Conservation (phyloP, 2,329 filamentous ascomycete genomes). For the Ascocoryne sarcoides region DNA sequence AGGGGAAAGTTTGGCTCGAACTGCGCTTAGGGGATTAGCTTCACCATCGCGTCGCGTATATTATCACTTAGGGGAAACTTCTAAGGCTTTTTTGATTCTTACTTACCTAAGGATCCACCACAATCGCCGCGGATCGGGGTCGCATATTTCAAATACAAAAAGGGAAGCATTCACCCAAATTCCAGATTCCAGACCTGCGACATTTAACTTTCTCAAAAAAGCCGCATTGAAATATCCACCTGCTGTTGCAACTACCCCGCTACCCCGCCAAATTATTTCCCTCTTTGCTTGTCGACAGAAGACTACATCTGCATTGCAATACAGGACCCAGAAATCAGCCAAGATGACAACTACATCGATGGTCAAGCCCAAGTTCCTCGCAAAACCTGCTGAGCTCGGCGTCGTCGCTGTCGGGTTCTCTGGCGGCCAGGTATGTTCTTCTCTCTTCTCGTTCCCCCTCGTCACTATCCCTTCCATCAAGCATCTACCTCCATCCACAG, state of each 20-base stretch:
- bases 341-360: constrained; percentile 23
- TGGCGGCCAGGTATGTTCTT: constrained; percentile 70
- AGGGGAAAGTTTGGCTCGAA: neutral
- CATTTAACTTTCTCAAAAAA: too few relatives aligned
- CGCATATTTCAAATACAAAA: neutral
- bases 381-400: constrained; percentile 70
- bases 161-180: neutral
- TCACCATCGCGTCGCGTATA: neutral
- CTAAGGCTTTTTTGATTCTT: neutral
- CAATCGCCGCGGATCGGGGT: neutral
- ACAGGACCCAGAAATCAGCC: neutral
- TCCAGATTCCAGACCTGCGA: neutral
- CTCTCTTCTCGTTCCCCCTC: constrained; percentile 1
- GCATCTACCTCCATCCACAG: too few relatives aligned
- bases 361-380: constrained; percentile 59
- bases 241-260: neutral
- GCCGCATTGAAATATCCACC: too few relatives aligned
- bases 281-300: neutral
- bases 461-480: constrained; percentile 8
- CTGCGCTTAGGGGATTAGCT: neutral
- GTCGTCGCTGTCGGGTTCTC: constrained; percentile 95
- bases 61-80: neutral
- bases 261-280: too few relatives aligned
- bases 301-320: neutral
- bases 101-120: neutral